Evolutionary conservation across 192 early-diverging fungal species (phyloP), one percentile per base, ranked within the genome.

Genomic region (Backusella tarrabulga): DNA sequence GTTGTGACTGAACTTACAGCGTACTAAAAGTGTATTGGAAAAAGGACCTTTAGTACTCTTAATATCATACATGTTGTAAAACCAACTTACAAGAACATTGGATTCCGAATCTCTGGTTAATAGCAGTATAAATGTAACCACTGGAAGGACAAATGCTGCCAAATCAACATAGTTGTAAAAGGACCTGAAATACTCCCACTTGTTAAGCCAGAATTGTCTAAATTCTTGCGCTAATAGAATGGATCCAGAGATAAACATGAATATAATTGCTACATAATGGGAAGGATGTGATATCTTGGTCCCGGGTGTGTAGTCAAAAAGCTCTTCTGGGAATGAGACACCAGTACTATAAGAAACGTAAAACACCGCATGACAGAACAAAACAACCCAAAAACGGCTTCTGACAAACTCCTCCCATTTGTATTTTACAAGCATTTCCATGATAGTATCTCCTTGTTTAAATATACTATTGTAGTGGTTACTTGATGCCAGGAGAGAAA

Each of bases 351-450:
- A 75, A 3, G 36, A 23, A 14, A 17, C 8, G 36, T 75, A 75
- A n/a, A 68, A 75, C 1, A 42, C n/a, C 0, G 19, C 15, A 34
- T 75, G 63, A 4, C 44, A 34, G 1, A 75, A 50, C 0, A 32
- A 68, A 11, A 75, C 46, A 26, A 44, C 9, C 3, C 7, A 36
- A 15, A 75, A 75, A 1, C 63, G 52, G 2, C 3, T 34, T 17
- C 41, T 23, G 4, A 34, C 74, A 68, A 75, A 75, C 26, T 1
- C n/a, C 15, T 44, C 23, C 74, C 74, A 75, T 50, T 75, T 75
- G 17, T 75, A 75, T 1, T 42, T 23, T 14, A 75, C 29, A 38
- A 68, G 2, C 40, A 66, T 40, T 50, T 67, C 74, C 36, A 75
- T 67, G 8, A 75, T 40, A 19, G 74, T 63, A 17, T 75, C 74